Evolutionary conservation across 2,329 filamentous ascomycete genomes (phyloP), one percentile per base, ranked within the genome.

Genomic region (Colletotrichum tabaci): DNA sequence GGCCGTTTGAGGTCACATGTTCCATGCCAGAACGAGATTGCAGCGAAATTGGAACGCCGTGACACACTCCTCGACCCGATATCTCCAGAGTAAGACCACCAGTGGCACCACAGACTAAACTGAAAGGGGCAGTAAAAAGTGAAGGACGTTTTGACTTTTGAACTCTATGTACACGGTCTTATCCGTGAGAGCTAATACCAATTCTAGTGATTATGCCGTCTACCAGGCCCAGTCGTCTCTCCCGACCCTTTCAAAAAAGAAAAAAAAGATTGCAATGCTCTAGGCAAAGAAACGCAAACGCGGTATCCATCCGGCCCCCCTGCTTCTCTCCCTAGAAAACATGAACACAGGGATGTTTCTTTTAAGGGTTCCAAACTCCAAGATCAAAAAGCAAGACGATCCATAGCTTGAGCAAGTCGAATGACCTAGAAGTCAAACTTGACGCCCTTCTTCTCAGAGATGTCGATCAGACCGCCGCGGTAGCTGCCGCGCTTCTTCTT

Each of bases 401-500:
- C 18, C 53, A 67, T 42, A 38, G 50, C 44, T 30, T 57, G 55
- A 57, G 55, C 38, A 10, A 57, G 55, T 42, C 38, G 55, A 7
- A 57, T 7, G 35, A 62, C 15, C 60, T 42, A 97, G 78, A 97
- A 94, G 2, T 98, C 95, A 82, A 99, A 99, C 85, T 97, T 98
- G 85, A 98, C 93, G 70, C 94, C 93, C 83, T 96, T 95, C 74
- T 93, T 92, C 23, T 92, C 91, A 16, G 88, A 84, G 64, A 96
- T 93, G 80, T 99, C 95, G 77, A 99, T 97, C 63, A 88, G 83
- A 8, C 96, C 96, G 55, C 96, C 96, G 58, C 93, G 91, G 87
- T 98, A 99, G 75, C 92, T 94, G 61, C 96, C 96, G 77, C 91
- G 88, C 88, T 95, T 95, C 89, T 95, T 96, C 88, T 99, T 99